A percentile compares a stretch with the other conserved stretches of the same genome.
These are phyloP conservation scores for Radiomyces spectabilis DNA, from an alignment of 192 early-diverging fungal genomes.

Conservation along the genomic window DNA sequence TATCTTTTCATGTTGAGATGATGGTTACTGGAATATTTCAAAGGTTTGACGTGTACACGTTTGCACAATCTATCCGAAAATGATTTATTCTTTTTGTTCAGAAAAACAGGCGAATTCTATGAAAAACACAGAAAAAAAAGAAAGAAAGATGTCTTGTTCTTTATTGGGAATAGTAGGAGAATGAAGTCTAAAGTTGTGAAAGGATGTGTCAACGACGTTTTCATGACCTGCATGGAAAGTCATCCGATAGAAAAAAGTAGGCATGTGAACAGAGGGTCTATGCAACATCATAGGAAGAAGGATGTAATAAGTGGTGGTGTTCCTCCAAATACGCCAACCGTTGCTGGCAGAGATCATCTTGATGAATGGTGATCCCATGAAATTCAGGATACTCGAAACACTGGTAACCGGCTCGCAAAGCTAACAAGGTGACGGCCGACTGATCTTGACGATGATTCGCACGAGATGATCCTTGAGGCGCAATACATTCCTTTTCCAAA, in stretches of 20 bases:
- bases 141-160: background rate
- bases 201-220: background rate
- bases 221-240: background rate
- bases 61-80: too few relatives aligned
- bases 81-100: too few relatives aligned
- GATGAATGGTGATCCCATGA: slow-evolving; percentile 38
- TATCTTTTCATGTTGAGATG: too few relatives aligned
- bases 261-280: too few relatives aligned
- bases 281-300: slow-evolving; percentile 3
- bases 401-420: slow-evolving; percentile 19
- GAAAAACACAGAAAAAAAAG: background rate
- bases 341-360: slow-evolving; percentile 14
- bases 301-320: background rate
- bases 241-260: too few relatives aligned
- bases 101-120: background rate
- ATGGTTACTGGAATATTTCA: too few relatives aligned
- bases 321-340: background rate
- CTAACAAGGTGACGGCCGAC: slow-evolving; percentile 36
- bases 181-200: background rate
- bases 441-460: slow-evolving; percentile 47
- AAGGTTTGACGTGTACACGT: too few relatives aligned
- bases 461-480: slow-evolving; percentile 34
- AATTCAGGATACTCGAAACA: slow-evolving; percentile 37
- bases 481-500: slow-evolving; percentile 33
- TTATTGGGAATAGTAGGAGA: background rate